A percentile compares a stretch with the other conserved stretches of the same genome.
Conservation (phyloP, 139 green algal genomes). For the Chlamydomonas sp. region DNA sequence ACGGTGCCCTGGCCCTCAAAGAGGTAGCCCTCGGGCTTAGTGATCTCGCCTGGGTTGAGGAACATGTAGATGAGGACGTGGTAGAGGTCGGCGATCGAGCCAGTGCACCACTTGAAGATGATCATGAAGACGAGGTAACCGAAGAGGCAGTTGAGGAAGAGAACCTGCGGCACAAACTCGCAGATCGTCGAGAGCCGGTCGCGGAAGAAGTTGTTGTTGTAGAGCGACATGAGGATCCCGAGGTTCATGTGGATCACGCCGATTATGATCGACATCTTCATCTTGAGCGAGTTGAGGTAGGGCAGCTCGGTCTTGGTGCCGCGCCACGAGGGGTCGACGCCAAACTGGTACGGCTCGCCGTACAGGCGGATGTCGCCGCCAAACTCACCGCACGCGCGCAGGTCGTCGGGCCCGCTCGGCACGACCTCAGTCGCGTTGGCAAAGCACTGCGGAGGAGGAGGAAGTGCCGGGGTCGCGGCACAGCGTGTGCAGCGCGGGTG, state of each 20-base stretch:
- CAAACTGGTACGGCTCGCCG: conserved; percentile 24
- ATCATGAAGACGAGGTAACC: conserved; percentile 93
- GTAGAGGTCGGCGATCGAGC: conserved; percentile 73
- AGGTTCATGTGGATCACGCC: conserved; percentile 90
- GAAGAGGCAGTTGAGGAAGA: conserved; percentile 94
- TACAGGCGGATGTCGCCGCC: neutral
- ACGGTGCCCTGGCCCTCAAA: conserved; percentile 46
- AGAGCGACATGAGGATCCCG: conserved; percentile 80
- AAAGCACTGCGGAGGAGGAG: no score
- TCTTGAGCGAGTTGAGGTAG: conserved; percentile 93
- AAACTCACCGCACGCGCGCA: neutral
- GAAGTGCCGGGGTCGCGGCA: no score
- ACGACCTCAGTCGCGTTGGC: no score
- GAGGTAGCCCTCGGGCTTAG: conserved; percentile 35
- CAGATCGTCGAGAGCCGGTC: conserved; percentile 71
- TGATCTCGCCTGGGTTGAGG: conserved; percentile 66
- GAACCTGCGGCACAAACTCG: conserved; percentile 79
- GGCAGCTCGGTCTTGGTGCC: conserved; percentile 91
- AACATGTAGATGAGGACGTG: conserved; percentile 99
- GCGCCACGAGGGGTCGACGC: conserved; percentile 95
- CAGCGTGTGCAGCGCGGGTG: no score
- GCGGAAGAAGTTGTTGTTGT: conserved; percentile 83
- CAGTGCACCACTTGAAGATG: conserved; percentile 75
- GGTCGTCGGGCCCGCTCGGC: neutral
- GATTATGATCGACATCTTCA: conserved; percentile 98